These are phyloP conservation scores for Zalerion maritima DNA, from an alignment of 495 filamentous ascomycete species.

Conservation along the genomic window DNA sequence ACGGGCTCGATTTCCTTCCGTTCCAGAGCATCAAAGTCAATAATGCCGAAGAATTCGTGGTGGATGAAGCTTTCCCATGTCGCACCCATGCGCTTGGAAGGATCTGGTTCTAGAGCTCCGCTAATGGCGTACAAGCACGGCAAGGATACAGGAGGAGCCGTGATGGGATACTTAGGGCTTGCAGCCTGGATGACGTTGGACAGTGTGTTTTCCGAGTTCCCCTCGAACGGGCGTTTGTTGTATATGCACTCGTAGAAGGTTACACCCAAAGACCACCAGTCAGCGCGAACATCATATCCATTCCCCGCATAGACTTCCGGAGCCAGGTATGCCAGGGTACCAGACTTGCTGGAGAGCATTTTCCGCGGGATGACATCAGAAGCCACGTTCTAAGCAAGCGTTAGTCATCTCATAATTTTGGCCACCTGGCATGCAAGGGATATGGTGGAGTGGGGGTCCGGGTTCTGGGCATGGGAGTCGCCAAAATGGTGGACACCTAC, in stretches of 20 bases:
- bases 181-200: conserved; percentile 71
- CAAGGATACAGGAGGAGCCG: conserved; percentile 73
- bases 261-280: conserved; percentile 98
- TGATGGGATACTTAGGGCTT: conserved; percentile 74
- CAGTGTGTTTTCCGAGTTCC: conserved; percentile 65
- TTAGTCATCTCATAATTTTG: conserved; percentile 10
- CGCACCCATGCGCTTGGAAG: conserved; percentile 64
- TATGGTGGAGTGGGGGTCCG: too few relatives aligned
- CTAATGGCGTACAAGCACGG: conserved; percentile 75
- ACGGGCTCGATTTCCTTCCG: conserved; percentile 82
- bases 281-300: conserved; percentile 76
- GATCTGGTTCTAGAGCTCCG: conserved; percentile 67
- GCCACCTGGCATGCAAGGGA: not conserved
- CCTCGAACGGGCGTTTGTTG: conserved; percentile 94
- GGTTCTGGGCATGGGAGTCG: too few relatives aligned
- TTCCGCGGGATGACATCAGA: conserved; percentile 81
- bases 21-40: conserved; percentile 79
- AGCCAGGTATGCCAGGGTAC: conserved; percentile 88
- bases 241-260: conserved; percentile 98
- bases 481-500: conserved; percentile 34
- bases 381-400: conserved; percentile 74
- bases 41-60: conserved; percentile 73
- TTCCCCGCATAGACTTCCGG: conserved; percentile 86
- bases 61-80: conserved; percentile 68
- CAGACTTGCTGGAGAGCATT: conserved; percentile 83